Evolutionary conservation across 345 rosid genomes (phyloP), one percentile per base, ranked within the genome.

Genomic region (Arabidopsis suecica): DNA sequence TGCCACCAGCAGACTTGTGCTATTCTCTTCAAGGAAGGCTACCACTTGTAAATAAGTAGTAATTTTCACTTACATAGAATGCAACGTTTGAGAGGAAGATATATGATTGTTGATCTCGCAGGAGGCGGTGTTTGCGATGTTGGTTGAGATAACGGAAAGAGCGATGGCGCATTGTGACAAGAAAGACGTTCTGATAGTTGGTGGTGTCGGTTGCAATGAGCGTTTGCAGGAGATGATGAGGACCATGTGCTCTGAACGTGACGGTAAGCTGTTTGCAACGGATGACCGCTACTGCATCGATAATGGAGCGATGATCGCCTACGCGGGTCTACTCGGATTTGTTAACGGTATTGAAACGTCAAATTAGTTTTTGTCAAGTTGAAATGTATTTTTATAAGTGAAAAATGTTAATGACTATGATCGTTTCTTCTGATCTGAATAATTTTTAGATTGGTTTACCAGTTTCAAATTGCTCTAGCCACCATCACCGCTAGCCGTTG

Each of bases 291-390:
- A 92, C 73, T 95, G 99, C 69, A 56, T 95, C 0, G 99, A 92
- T 80, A 92, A 95, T 5, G 99, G 99, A 64, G 98, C 98, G 3
- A 95, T 95, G 99, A 95, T 95, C 58, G 98, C 99, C n/a, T 95
- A 88, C 62, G 89, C 97, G 0, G 99, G 98, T 65, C 89, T 95
- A 12, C 87, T 92, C 1, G 96, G 88, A 5, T 95, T 80, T 77
- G 99, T 89, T 38, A 81, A 89, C 1, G 93, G 93, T 18, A 48
- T 20, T 13, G 62, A 88, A 34, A 95, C 97, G 14, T 38, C 44
- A 40, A 40, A 10, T 10, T 10, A 40, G 44, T 40, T 40, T 40
- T 40, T 10, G 37, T 34, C 8, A 34, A 23, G 42, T 38, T 38
- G 2, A 38, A 38, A 38, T 38, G 13, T 38, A 13, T 38, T 38